A percentile compares a stretch with the other conserved stretches of the same genome.
phyloP scores from a whole-genome alignment of 306 rosid species.

The Rosa chinensis region DNA sequence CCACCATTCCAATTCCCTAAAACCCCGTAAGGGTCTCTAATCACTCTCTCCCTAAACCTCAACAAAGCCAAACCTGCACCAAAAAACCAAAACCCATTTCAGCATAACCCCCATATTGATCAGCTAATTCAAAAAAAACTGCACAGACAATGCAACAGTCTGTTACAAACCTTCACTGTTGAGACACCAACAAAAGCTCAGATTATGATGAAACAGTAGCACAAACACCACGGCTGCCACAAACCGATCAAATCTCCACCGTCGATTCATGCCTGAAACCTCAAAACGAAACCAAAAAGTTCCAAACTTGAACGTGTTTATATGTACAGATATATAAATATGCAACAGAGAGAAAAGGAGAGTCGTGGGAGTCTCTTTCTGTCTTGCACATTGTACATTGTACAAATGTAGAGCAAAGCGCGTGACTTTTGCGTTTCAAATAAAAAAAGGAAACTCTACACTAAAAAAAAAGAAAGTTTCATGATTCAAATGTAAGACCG shows the following conservation, averaged over 20 bases:
- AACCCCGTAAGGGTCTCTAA: slow-evolving; percentile 56
- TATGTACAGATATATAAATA: neutral
- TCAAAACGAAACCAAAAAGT: neutral
- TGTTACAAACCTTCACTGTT: slow-evolving; percentile 43
- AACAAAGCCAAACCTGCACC: slow-evolving; percentile 60
- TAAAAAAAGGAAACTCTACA: neutral
- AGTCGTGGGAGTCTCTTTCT: neutral
- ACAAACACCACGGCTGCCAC: slow-evolving; percentile 23
- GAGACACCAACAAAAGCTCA: slow-evolving; percentile 40
- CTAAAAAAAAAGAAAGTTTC: no score
- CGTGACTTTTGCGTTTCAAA: slow-evolving; percentile 28
- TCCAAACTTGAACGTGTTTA: neutral
- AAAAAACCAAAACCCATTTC: slow-evolving; percentile 24
- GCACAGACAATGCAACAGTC: slow-evolving; percentile 15
- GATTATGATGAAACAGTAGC: slow-evolving; percentile 24
- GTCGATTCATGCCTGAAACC: slow-evolving; percentile 34
- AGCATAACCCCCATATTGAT: neutral
- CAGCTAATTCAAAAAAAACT: neutral
- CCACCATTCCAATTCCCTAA: slow-evolving; percentile 52
- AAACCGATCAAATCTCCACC: slow-evolving; percentile 37
- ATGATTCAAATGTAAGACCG: neutral
- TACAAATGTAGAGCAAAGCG: slow-evolving; percentile 36
- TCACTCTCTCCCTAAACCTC: slow-evolving; percentile 48
- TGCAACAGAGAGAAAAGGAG: neutral
- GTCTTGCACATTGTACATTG: slow-evolving; percentile 9